Conservation (phyloP, 768 basidiomycete species). For the Daedaleopsis sinensis region DNA sequence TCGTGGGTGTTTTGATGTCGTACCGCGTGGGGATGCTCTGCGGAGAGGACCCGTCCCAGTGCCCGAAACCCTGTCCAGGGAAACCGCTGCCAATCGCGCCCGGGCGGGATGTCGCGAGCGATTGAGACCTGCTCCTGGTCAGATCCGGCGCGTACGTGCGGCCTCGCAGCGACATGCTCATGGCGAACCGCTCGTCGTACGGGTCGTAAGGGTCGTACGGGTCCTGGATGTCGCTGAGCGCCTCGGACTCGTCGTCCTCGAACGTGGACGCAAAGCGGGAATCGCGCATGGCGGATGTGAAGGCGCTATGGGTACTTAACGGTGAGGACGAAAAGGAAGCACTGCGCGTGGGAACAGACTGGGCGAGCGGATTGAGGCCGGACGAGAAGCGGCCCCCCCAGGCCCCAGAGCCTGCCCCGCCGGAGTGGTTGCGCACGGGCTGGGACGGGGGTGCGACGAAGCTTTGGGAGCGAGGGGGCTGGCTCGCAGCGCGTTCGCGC, state of each 20-base stretch:
- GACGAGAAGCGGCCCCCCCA: conserved; percentile 43
- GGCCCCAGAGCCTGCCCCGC: conserved; percentile 33
- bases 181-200: conserved; percentile 46
- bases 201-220: conserved; percentile 62
- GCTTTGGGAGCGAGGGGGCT: conserved; percentile 61
- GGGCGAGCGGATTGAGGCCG: conserved; percentile 48
- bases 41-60: conserved; percentile 65
- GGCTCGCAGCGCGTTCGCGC: conserved; percentile 70
- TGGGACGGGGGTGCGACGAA: conserved; percentile 55
- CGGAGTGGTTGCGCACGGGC: conserved; percentile 53
- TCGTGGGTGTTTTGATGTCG: conserved; percentile 66
- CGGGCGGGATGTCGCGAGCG: conserved; percentile 64
- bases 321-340: conserved; percentile 64
- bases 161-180: conserved; percentile 44
- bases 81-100: conserved; percentile 55
- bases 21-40: conserved; percentile 58
- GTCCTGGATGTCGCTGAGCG: conserved; percentile 51
- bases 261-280: conserved; percentile 73
- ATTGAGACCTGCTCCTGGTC: conserved; percentile 77
- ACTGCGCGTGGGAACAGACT: conserved; percentile 64
- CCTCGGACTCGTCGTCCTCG: conserved; percentile 80
- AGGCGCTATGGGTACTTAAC: conserved; percentile 48
- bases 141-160: conserved; percentile 65
- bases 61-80: conserved; percentile 34
- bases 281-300: conserved; percentile 68